These are phyloP conservation scores for Ustilago xerochloae DNA, from an alignment of 1,284 basidiomycete genomes.

Conservation along the genomic window DNA sequence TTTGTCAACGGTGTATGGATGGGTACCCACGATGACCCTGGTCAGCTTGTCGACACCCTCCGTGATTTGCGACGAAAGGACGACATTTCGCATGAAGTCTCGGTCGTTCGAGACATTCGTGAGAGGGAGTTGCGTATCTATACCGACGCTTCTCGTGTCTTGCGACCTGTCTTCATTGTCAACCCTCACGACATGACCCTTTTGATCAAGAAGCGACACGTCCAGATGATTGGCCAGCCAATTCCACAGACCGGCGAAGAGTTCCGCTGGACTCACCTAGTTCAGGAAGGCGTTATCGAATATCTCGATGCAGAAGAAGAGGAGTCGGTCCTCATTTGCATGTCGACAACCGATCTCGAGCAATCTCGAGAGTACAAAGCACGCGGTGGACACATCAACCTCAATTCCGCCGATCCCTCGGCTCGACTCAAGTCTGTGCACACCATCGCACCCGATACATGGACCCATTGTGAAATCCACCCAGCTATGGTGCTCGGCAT, in stretches of 20 bases:
- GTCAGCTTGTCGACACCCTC: slow-evolving; percentile 90
- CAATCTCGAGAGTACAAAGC: slow-evolving; percentile 72
- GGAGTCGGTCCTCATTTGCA: slow-evolving; percentile 99
- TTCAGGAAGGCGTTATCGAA: slow-evolving; percentile 91
- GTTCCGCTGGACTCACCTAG: slow-evolving; percentile 84
- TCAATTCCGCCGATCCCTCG: slow-evolving; percentile 81
- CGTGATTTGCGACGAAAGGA: slow-evolving; percentile 91
- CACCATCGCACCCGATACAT: slow-evolving; percentile 71
- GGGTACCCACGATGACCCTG: slow-evolving; percentile 96
- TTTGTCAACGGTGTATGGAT: slow-evolving; percentile 99
- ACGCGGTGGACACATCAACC: slow-evolving; percentile 72
- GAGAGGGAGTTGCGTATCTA: slow-evolving; percentile 94
- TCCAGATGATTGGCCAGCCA: slow-evolving; percentile 75
- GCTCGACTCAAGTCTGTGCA: slow-evolving; percentile 76
- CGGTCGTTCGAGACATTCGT: slow-evolving; percentile 95
- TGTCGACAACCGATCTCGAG: slow-evolving; percentile 95
- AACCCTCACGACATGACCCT: slow-evolving; percentile 79
- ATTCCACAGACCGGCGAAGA: slow-evolving; percentile 53
- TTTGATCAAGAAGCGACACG: slow-evolving; percentile 85
- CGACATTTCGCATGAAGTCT: slow-evolving; percentile 95
- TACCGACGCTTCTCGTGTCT: slow-evolving; percentile 95
- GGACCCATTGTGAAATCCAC: slow-evolving; percentile 99
- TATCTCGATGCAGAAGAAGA: slow-evolving; percentile 98
- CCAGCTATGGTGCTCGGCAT: slow-evolving; percentile 99
- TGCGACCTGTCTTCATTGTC: slow-evolving; percentile 96